These are phyloP conservation scores for Cystobasidium slooffiae DNA, from an alignment of 1,284 basidiomycete genomes.

Conservation along the genomic window DNA sequence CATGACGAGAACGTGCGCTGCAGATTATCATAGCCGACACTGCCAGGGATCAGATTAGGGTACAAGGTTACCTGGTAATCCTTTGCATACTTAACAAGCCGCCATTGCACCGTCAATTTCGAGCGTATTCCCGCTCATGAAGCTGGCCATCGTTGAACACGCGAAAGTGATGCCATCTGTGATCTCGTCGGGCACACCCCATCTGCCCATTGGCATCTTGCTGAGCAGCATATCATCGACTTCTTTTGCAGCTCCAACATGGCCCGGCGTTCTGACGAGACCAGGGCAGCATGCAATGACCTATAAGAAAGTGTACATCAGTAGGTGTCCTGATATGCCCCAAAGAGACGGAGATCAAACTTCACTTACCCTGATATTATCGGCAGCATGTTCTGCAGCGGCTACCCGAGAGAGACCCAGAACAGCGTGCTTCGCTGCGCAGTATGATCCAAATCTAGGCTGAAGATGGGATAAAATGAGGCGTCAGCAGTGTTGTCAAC, in stretches of 20 bases:
- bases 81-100: not conserved
- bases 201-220: constrained; percentile 2
- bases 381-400: constrained; percentile 15
- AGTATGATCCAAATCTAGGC: constrained; percentile 16
- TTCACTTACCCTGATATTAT: constrained; percentile 10
- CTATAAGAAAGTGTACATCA: not conserved
- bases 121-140: constrained; percentile 1
- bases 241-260: constrained; percentile 17
- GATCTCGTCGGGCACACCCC: constrained; percentile 10
- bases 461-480: not conserved
- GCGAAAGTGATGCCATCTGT: constrained; percentile 3
- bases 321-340: not conserved
- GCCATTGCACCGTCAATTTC: constrained; percentile 13
- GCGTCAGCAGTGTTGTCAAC: not conserved
- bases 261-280: constrained; percentile 10
- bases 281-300: constrained; percentile 25
- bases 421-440: constrained; percentile 7
- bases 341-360: not conserved
- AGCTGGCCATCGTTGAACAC: constrained; percentile 9
- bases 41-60: not conserved
- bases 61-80: not conserved
- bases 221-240: constrained; percentile 10
- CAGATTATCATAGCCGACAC: too few species aligned
- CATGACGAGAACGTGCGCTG: too few species aligned
- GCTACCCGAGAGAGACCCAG: not conserved